Evolutionary conservation across 306 rosid genomes (phyloP).

Genomic region (Fagus crenata): DNA sequence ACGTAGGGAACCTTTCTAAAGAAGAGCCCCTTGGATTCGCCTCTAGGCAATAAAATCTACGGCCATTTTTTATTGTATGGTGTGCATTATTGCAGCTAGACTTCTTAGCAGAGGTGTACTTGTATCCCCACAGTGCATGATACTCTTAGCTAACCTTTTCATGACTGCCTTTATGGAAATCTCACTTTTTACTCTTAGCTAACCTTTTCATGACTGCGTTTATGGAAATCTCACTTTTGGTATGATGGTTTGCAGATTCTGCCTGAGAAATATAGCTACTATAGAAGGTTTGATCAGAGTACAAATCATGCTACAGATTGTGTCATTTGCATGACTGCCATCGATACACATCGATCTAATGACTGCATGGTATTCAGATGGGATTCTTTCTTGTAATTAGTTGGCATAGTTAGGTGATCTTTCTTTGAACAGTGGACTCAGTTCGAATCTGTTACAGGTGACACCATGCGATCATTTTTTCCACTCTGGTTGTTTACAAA

Average conservation of each 20-base stretch:
- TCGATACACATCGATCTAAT: constrained; percentile 64
- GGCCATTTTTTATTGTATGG: not conserved
- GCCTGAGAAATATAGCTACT: constrained; percentile 92
- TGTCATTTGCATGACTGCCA: constrained; percentile 93
- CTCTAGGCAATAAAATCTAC: no score
- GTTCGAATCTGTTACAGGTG: constrained; percentile 54
- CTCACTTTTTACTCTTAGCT: constrained; percentile 16
- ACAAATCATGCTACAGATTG: constrained; percentile 69
- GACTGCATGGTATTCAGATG: constrained; percentile 78
- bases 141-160: constrained; percentile 14
- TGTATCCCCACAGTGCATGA: constrained; percentile 2
- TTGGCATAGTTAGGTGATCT: constrained; percentile 14
- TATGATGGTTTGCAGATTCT: constrained; percentile 62
- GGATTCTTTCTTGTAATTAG: not conserved
- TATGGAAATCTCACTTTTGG: constrained; percentile 19
- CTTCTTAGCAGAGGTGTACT: constrained; percentile 7
- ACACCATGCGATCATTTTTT: constrained; percentile 99
- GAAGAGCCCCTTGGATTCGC: no score
- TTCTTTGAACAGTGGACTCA: constrained; percentile 24
- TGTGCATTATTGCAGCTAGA: constrained; percentile 3
- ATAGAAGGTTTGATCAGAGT: constrained; percentile 66
- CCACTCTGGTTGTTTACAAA: constrained; percentile 94
- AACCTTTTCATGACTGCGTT: constrained; percentile 19
- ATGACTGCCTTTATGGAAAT: constrained; percentile 16
- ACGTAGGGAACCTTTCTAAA: no score